These are phyloP conservation scores for Hypholoma fasciculare DNA, from an alignment of 768 basidiomycete species.

Conservation along the genomic window DNA sequence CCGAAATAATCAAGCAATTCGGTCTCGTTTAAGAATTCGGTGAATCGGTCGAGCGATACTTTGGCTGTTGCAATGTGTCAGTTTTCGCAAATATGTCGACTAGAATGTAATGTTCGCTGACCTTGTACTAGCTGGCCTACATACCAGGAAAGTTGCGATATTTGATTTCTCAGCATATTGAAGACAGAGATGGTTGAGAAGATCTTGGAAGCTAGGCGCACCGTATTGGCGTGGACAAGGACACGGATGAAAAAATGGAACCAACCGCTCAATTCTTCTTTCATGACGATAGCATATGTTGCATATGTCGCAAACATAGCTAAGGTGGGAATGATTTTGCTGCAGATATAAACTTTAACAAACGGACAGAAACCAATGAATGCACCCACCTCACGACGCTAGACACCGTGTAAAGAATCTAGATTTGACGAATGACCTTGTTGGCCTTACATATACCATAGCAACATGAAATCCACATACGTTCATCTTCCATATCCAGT, in stretches of 20 bases:
- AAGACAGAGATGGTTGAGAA: conserved; percentile 62
- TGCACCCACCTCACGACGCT: too few species aligned
- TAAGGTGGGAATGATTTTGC: conserved; percentile 39
- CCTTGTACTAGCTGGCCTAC: background rate
- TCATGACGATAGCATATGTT: conserved; percentile 52
- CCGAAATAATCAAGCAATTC: conserved; percentile 47
- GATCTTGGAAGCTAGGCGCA: background rate
- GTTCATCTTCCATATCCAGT: conserved; percentile 23
- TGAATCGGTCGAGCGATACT: conserved; percentile 62
- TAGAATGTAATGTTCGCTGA: background rate
- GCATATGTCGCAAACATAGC: conserved; percentile 69
- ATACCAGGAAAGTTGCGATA: conserved; percentile 46
- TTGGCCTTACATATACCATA: too few species aligned
- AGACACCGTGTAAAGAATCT: background rate
- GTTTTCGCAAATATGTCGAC: too few species aligned
- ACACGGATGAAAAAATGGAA: background rate
- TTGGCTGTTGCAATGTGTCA: conserved; percentile 17
- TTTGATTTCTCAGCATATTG: conserved; percentile 47
- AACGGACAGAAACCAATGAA: too few species aligned
- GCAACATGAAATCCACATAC: too few species aligned
- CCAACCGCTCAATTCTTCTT: conserved; percentile 34
- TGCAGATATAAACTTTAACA: too few species aligned
- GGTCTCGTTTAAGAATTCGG: conserved; percentile 43
- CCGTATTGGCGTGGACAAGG: too few species aligned
- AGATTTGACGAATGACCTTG: background rate